Conservation (phyloP, 192 early-diverging fungal species). For the Entomortierella parvispora region DNA sequence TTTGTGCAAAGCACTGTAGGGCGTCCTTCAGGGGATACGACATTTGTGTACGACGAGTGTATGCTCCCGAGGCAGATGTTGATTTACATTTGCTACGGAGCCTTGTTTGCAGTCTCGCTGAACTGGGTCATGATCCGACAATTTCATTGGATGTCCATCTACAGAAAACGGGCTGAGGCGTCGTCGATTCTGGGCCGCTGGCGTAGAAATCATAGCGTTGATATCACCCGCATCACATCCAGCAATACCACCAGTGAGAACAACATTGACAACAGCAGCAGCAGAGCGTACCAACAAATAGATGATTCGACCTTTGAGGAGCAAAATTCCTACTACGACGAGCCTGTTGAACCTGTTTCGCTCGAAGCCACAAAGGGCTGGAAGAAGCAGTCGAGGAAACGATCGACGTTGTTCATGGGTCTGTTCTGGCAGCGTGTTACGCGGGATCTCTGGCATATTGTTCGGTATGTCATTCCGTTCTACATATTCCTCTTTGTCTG, state of each 20-base stretch:
- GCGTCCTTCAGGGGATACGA: constrained; percentile 18
- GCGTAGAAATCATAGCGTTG: background rate
- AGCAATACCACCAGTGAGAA: background rate
- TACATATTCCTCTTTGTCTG: constrained; percentile 27
- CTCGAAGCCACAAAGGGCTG: background rate
- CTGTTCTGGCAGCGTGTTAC: constrained; percentile 31
- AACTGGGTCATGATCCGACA: constrained; percentile 31
- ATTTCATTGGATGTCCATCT: constrained; percentile 20
- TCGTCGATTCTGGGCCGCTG: constrained; percentile 13
- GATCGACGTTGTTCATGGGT: constrained; percentile 11
- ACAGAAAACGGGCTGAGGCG: constrained; percentile 7
- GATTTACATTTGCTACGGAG: constrained; percentile 57
- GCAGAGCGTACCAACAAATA: constrained; percentile 5
- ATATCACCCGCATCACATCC: constrained; percentile 7
- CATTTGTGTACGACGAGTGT: constrained; percentile 63
- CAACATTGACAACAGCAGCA: background rate
- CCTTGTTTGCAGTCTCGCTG: constrained; percentile 21
- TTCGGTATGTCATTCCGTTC: constrained; percentile 20
- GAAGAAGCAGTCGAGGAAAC: background rate
- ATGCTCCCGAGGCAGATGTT: constrained; percentile 75
- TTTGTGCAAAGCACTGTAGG: background rate
- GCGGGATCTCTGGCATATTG: constrained; percentile 32
- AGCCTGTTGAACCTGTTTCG: too few relatives aligned
- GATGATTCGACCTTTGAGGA: background rate
- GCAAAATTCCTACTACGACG: too few relatives aligned